A percentile compares a stretch with the other conserved stretches of the same genome.
These are phyloP conservation scores for Cercophora samala DNA, from an alignment of 495 filamentous ascomycete genomes.

Conservation along the genomic window DNA sequence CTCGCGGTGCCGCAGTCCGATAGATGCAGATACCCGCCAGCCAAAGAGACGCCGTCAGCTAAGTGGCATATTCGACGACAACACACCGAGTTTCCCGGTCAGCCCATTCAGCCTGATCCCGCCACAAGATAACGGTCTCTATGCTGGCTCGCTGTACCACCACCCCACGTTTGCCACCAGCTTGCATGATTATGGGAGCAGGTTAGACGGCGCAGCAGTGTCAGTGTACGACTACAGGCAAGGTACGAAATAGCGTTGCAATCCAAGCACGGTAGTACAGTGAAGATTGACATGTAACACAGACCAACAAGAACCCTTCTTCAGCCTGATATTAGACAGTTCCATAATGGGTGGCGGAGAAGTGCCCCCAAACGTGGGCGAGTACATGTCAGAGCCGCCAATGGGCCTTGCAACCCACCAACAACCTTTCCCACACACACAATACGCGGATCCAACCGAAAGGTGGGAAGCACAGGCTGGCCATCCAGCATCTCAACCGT, in stretches of 20 bases:
- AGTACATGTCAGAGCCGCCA: not conserved
- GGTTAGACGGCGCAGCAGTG: not conserved
- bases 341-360: not conserved
- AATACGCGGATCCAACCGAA: not conserved
- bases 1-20: not conserved
- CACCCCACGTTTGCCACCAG: not conserved
- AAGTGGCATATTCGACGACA: not conserved
- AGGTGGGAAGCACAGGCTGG: not conserved
- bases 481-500: not conserved
- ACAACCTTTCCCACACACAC: not conserved
- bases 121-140: not conserved
- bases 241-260: not conserved
- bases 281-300: not conserved
- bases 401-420: not conserved
- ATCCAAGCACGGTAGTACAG: not conserved
- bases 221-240: not conserved
- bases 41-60: constrained; percentile 7
- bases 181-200: not conserved
- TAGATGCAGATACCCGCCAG: constrained; percentile 6
- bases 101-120: not conserved
- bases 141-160: not conserved
- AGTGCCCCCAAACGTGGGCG: not conserved
- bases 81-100: not conserved
- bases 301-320: not conserved
- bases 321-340: not conserved